Conservation (phyloP, 1,139 yeast genomes). For the Suhomyces chickasaworum region DNA sequence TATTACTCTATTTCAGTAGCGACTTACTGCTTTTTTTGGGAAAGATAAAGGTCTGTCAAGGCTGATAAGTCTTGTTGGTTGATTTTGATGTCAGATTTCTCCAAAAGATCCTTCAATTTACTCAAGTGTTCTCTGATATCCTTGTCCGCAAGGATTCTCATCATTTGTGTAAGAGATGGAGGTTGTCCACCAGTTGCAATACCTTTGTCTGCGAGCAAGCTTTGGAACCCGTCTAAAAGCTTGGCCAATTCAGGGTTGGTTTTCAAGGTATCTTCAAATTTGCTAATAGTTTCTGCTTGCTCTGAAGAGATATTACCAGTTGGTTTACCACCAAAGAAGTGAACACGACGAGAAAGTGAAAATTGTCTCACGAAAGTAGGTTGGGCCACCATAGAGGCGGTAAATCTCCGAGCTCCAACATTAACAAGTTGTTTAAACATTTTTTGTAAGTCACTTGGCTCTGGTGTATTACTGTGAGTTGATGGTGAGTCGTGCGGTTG, state of each 20-base stretch:
- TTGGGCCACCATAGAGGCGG: neutral
- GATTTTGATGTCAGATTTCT: conserved; percentile 34
- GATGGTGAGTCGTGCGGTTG: conserved; percentile 9
- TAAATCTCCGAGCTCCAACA: neutral
- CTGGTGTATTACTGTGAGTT: neutral
- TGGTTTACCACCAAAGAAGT: conserved; percentile 13
- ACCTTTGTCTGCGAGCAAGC: conserved; percentile 37
- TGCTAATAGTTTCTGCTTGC: conserved; percentile 17
- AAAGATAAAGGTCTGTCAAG: conserved; percentile 23
- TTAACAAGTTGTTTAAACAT: neutral
- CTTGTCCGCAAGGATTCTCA: conserved; percentile 40
- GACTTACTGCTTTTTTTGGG: conserved; percentile 13
- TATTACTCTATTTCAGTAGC: neutral
- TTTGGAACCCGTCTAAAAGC: conserved; percentile 35
- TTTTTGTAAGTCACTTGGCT: neutral
- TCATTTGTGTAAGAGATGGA: conserved; percentile 41
- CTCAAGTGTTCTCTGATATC: conserved; percentile 37
- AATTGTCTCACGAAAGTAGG: conserved; percentile 4
- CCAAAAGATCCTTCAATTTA: conserved; percentile 36
- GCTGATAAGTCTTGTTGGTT: conserved; percentile 39
- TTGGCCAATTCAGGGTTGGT: conserved; percentile 31
- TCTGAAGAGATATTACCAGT: conserved; percentile 11
- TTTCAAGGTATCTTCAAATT: conserved; percentile 18
- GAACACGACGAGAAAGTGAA: conserved; percentile 5
- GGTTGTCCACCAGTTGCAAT: conserved; percentile 32